Evolutionary conservation across 2,329 filamentous ascomycete genomes (phyloP), one percentile per base, ranked within the genome.

Genomic region (Fusarium ramigenum): DNA sequence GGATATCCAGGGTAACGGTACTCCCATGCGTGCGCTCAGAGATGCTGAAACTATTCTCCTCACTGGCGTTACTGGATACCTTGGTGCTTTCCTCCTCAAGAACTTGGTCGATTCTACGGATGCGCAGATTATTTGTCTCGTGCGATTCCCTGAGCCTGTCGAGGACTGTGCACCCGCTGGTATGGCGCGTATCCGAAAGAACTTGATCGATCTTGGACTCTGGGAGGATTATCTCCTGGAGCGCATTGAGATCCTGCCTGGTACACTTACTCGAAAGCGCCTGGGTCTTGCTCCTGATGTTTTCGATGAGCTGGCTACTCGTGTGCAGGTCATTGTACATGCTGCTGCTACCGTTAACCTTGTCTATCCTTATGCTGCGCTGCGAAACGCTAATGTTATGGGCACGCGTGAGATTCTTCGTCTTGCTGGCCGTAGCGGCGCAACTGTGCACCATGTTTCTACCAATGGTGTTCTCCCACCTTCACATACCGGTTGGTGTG

Each of bases 171-270:
- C 87, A 19, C 87, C 92, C 7, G 89, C 88, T 3, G 92, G 91
- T 73, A 90, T 94, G 78, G 91, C 93, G 7, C 88, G 93, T 68
- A 87, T 96, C 66, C 91, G 93, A 39, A 90, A 90, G 78, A 94
- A 95, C 77, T 83, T 95, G 25, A 87, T 95, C n/a, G 93, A 94
- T 73, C 84, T 94, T 23, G 93, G 93, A 4, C 84, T 95, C 4
- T 96, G 93, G 93, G 87, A 89, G 59, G 93, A 95, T 77, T 89
- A 88, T 0, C 91, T 95, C 76, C 90, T 95, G 79, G 93, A 95
- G 78, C 91, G 93, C 14, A 90, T 95, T 58, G 91, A 94, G 77
- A 89, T 95, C 39, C 82, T 95, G 14, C 90, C 92, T 0, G 93
- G 92, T 47, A 94, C 95, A 78, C 79, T 96, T 47, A 89, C 92